Evolutionary conservation across 805 yeast genomes (phyloP).

Genomic region (Suhomyces kilbournensis): DNA sequence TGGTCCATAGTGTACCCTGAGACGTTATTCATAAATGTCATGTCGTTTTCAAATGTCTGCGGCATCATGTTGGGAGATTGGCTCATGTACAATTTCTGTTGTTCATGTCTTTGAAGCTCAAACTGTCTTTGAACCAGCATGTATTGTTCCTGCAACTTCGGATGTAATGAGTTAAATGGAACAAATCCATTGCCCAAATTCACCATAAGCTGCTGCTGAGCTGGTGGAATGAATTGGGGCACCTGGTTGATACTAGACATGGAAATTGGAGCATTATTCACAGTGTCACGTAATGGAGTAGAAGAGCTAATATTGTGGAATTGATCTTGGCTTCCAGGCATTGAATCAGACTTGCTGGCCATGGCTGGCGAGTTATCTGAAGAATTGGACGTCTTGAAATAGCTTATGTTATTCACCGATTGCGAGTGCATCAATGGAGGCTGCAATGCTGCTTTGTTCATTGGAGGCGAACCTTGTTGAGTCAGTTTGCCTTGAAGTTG

Average conservation of each 20-base stretch:
- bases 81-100: conserved; percentile 5
- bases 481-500: background rate
- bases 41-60: background rate
- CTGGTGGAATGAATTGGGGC: conserved; percentile 1
- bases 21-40: background rate
- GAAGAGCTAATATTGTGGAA: background rate
- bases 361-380: background rate
- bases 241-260: background rate
- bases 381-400: conserved; percentile 1
- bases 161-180: conserved; percentile 16
- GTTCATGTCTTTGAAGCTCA: conserved; percentile 13
- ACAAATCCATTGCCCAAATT: conserved; percentile 19
- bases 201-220: conserved; percentile 16
- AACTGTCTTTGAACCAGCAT: conserved; percentile 17
- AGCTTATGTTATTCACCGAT: conserved; percentile 16
- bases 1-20: background rate
- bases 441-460: background rate
- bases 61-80: background rate
- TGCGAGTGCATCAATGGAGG: conserved; percentile 11
- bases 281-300: conserved; percentile 1
- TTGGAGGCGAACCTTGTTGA: background rate
- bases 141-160: conserved; percentile 17
- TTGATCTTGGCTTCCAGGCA: background rate
- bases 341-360: background rate
- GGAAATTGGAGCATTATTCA: background rate